Evolutionary conservation across 768 basidiomycete species (phyloP).

Genomic region (Holtermanniella nyarrowii): DNA sequence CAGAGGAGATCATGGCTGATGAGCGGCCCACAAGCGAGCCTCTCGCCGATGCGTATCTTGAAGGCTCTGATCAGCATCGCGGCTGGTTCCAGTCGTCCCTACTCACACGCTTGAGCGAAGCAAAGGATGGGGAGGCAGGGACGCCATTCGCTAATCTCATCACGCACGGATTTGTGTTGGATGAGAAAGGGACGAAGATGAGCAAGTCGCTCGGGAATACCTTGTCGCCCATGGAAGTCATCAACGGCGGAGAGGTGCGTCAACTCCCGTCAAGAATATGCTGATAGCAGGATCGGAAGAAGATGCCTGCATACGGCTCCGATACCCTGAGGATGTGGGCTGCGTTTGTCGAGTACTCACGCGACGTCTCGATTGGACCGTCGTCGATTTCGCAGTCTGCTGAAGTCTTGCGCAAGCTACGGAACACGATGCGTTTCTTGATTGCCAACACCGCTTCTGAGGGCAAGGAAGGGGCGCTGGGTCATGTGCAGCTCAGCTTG

Average conservation of each 20-base stretch:
- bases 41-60: conserved; percentile 75
- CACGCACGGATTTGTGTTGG: conserved; percentile 94
- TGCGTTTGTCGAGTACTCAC: conserved; percentile 78
- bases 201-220: conserved; percentile 95
- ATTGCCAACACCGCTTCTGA: conserved; percentile 59
- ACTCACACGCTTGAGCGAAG: conserved; percentile 59
- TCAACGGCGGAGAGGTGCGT: conserved; percentile 63
- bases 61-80: conserved; percentile 94
- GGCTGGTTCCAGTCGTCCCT: conserved; percentile 98
- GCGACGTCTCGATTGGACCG: conserved; percentile 76
- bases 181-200: conserved; percentile 83
- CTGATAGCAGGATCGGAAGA: conserved; percentile 51
- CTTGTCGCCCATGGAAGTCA: conserved; percentile 67
- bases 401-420: conserved; percentile 68
- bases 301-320: conserved; percentile 68
- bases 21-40: conserved; percentile 14
- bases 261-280: neutral
- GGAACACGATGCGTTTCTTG: conserved; percentile 77
- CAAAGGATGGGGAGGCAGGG: conserved; percentile 18
- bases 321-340: conserved; percentile 85
- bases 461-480: conserved; percentile 27
- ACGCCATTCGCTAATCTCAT: conserved; percentile 68
- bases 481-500: conserved; percentile 50
- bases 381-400: conserved; percentile 63
- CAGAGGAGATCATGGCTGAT: conserved; percentile 40